Base-by-base conservation (phyloP, 176 grass and related monocot species). In the Cocos nucifera region DNA sequence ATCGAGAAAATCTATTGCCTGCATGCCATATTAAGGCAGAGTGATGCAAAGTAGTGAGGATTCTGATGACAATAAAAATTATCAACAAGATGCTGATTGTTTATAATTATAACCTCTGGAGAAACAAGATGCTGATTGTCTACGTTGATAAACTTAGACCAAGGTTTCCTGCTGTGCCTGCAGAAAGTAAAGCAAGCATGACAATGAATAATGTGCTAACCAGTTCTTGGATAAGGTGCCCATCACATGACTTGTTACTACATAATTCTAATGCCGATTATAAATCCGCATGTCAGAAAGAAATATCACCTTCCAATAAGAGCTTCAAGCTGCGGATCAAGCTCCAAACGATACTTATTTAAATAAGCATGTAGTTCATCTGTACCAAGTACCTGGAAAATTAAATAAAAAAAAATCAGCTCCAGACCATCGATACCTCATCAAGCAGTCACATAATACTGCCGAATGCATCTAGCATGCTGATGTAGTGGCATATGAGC, bases 1-100 rank as follows among this genome's bases (percentile, higher is more conserved):
- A 80, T 86, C 88, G 26, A 92, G 83, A 79, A 92, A 92, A 80
- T 92, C 88, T 22, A 86, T 78, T 53, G 88, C 83, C 88, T 91
- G 76, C 25, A 74, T 48, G 17, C 59, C 58, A 62, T 51, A 44
- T 22, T 55, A 58, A 62, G n/a, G 49, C 49, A 49, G 29, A 69
- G n/a, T 35, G 57, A 23, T 17, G 18, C 51, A 66, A 9, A 4
- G 15, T 19, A 66, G 17, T 57, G 27, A 39, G 15, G n/a, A 48
- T 44, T 49, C 15, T 1, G 49, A 24, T 5, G 15, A 19, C 23
- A 4, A 17, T 48, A 69, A 10, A 70, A 22, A 6, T 64, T 19
- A 68, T 49, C 22, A 1, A 28, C 2, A 63, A 50, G 61, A 49
- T 49, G 18, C 28, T 59, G 26, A 55, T 53, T 4, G 69, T 35